Conservation (phyloP, 768 basidiomycete species). For the Lactarius indigo region DNA sequence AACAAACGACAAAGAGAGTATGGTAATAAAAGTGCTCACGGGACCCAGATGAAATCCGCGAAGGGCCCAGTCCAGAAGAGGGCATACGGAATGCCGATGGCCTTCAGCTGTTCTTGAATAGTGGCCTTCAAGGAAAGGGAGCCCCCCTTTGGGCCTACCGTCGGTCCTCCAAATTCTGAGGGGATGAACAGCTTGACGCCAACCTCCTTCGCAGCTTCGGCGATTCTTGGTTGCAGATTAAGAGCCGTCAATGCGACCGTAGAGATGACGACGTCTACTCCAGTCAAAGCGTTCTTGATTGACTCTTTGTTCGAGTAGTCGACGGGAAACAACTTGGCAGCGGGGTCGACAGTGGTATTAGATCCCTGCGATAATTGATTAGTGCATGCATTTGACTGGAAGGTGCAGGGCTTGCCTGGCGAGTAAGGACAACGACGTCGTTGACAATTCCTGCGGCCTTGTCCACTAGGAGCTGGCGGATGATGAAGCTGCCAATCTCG, state of each 20-base stretch:
- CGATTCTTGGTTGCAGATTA: slow-evolving; percentile 22
- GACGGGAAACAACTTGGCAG: slow-evolving; percentile 9
- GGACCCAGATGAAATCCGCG: slow-evolving; percentile 8
- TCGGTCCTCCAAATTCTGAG: slow-evolving; percentile 30
- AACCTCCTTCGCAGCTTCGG: slow-evolving; percentile 26
- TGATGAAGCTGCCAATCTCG: slow-evolving; percentile 17
- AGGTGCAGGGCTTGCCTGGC: slow-evolving; percentile 1
- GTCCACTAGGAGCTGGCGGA: slow-evolving; percentile 20
- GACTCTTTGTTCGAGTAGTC: slow-evolving; percentile 12
- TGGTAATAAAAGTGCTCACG: background rate
- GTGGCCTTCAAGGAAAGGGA: background rate
- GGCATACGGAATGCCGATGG: slow-evolving; percentile 16
- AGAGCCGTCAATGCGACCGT: slow-evolving; percentile 10
- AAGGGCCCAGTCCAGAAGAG: slow-evolving; percentile 22
- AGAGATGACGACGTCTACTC: slow-evolving; percentile 19
- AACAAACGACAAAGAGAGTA: background rate
- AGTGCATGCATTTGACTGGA: background rate
- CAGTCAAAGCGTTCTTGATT: slow-evolving; percentile 7
- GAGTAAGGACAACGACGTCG: slow-evolving; percentile 21
- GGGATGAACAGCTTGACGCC: slow-evolving; percentile 33
- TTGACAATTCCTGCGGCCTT: slow-evolving; percentile 15
- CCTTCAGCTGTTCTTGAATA: slow-evolving; percentile 6
- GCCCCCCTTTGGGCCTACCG: slow-evolving; percentile 15
- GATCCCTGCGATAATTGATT: background rate
- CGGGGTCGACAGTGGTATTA: background rate